Evolutionary conservation across 2,329 filamentous ascomycete species (phyloP).

Genomic region (Cadophora luteo-olivacea): DNA sequence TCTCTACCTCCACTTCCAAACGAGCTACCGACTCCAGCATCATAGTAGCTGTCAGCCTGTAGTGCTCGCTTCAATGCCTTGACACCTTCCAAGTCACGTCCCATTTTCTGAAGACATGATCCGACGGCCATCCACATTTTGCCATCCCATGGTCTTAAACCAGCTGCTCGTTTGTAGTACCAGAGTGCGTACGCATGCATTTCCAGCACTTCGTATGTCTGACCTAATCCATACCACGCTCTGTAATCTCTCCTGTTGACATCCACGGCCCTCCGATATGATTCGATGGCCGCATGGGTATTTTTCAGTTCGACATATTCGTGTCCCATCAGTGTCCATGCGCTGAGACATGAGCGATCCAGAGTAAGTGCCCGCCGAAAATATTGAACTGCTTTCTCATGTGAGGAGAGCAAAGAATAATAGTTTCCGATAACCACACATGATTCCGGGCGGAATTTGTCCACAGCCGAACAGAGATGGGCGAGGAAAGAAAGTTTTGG

Average conservation of each 20-base stretch:
- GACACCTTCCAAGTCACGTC: conserved; percentile 86
- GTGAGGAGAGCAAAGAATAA: conserved; percentile 90
- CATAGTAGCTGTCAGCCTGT: conserved; percentile 86
- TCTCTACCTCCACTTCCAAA: conserved; percentile 52
- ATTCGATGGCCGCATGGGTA: conserved; percentile 96
- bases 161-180: conserved; percentile 96
- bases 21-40: conserved; percentile 59
- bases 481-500: conserved; percentile 93
- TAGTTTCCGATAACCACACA: conserved; percentile 98
- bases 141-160: conserved; percentile 91
- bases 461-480: conserved; percentile 86
- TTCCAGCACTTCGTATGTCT: conserved; percentile 96
- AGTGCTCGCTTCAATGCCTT: conserved; percentile 93
- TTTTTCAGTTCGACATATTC: conserved; percentile 99
- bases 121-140: conserved; percentile 99
- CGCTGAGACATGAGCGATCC: conserved; percentile 88
- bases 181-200: conserved; percentile 98
- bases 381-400: conserved; percentile 98
- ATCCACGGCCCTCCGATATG: conserved; percentile 92
- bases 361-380: conserved; percentile 92
- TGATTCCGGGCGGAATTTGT: conserved; percentile 96
- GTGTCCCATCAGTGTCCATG: conserved; percentile 98
- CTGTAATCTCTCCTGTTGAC: conserved; percentile 96
- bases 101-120: conserved; percentile 89
- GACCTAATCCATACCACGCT: conserved; percentile 96